Evolutionary conservation across 257 asterid species (phyloP), one percentile per base, ranked within the genome.

Genomic region (Striga asiatica): DNA sequence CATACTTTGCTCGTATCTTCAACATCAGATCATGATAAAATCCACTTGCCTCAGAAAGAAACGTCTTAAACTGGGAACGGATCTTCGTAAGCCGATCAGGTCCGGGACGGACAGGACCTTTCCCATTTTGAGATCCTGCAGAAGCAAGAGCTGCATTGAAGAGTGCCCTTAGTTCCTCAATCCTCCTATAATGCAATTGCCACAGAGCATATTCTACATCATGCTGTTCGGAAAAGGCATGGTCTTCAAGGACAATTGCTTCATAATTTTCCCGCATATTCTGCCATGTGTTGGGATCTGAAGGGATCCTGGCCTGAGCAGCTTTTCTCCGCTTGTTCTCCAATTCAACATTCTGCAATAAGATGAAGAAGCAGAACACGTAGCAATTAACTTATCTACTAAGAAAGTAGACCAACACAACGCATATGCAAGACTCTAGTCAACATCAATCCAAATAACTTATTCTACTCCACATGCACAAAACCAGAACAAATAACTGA

Each of bases 21-120:
- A 87, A 49, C 89, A 87, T 83, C 68, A 87, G 66, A 74, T 87
- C 93, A 66, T 79, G 96, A 62, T 87, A 87, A 65, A 87, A 87
- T 20, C 94, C 94, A 56, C 85, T 81, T 20, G 96, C 86, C 78
- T 87, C 96, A 1, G 96, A 81, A 19, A 87, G 83, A 60, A 87
- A 87, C 28, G 75, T 76, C 71, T 87, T 83, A 66, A 87, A 76
- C 73, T 87, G 94, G 8, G 73, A 65, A 24, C 94, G 87, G 56
- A 87, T 83, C 81, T 84, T 87, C 47, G 82, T 39, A 52, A 77
- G 50, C 42, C 87, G 81, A 51, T 76, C 94, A 60, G 86, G 71
- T 48, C 81, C 91, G 48, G 78, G 65, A 18, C 76, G 77, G 22
- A 59, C 62, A 4, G 70, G 78, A 60, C 72, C 81, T 76, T 83